phyloP scores from a whole-genome alignment of 2,329 filamentous ascomycete species.

The Beauveria rudraprayagi region DNA sequence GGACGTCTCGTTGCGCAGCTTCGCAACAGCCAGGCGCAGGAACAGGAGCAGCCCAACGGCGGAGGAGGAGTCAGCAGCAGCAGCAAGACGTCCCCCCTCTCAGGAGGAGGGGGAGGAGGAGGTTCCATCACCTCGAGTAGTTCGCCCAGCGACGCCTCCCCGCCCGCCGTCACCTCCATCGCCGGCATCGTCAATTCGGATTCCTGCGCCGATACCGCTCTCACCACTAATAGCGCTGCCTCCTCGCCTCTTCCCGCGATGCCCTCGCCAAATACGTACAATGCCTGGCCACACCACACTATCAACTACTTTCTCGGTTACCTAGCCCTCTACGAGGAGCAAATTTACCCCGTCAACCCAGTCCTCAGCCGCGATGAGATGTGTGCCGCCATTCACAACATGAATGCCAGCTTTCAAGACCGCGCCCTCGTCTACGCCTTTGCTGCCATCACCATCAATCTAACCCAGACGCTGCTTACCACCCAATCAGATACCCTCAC shows the following conservation, averaged over 20 bases:
- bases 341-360: slow-evolving; percentile 31
- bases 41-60: background rate
- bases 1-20: slow-evolving; percentile 29
- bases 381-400: slow-evolving; percentile 22
- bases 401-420: slow-evolving; percentile 26
- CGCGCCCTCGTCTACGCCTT: slow-evolving; percentile 29
- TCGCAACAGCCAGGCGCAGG: slow-evolving; percentile 17
- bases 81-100: background rate
- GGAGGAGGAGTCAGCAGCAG: background rate
- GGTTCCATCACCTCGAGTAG: background rate
- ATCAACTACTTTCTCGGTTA: slow-evolving; percentile 26
- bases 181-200: slow-evolving; percentile 19
- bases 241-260: background rate
- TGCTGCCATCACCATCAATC: slow-evolving; percentile 29
- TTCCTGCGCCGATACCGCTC: background rate
- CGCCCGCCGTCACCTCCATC: slow-evolving; percentile 19
- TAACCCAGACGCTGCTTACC: slow-evolving; percentile 24
- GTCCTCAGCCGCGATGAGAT: slow-evolving; percentile 25
- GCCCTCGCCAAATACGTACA: slow-evolving; percentile 3
- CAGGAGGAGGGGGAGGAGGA: background rate
- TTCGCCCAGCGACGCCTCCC: slow-evolving; percentile 10
- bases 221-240: background rate
- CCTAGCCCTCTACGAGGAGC: slow-evolving; percentile 25
- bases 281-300: slow-evolving; percentile 15
- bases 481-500: slow-evolving; percentile 21